Conservation (phyloP, 2,329 filamentous ascomycete species). For the Ophiostoma angusticollis region DNA sequence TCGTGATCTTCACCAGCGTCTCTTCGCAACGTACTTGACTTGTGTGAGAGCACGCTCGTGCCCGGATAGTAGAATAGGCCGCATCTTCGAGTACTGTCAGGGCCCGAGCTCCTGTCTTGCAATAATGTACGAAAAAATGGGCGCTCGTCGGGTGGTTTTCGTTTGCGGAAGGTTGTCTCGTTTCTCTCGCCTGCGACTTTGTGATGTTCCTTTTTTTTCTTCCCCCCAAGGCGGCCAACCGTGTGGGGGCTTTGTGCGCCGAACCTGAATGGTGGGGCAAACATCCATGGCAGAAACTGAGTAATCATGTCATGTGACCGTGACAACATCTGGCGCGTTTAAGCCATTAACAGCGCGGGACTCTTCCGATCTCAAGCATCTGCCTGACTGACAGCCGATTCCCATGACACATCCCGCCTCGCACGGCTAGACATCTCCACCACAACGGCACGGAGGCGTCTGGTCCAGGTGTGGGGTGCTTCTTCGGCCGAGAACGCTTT, state of each 20-base stretch:
- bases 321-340: too few relatives aligned
- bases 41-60: slow-evolving; percentile 95
- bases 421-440: too few relatives aligned
- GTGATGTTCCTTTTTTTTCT: slow-evolving; percentile 12
- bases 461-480: background rate
- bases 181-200: too few relatives aligned
- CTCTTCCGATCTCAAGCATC: too few relatives aligned
- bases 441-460: background rate
- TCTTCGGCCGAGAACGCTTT: background rate
- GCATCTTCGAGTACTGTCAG: slow-evolving; percentile 64
- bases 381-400: background rate
- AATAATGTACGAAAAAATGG: slow-evolving; percentile 1
- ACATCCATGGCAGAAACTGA: background rate
- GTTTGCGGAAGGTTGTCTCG: slow-evolving; percentile 5
- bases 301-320: slow-evolving; percentile 2
- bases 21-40: slow-evolving; percentile 35
- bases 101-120: too few relatives aligned
- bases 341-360: too few relatives aligned
- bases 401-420: slow-evolving; percentile 4
- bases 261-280: slow-evolving; percentile 8
- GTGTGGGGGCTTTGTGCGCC: slow-evolving; percentile 11
- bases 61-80: slow-evolving; percentile 88
- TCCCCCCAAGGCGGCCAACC: slow-evolving; percentile 3
- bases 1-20: background rate
- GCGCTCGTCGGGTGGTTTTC: slow-evolving; percentile 2